Evolutionary conservation across 2,329 filamentous ascomycete species (phyloP).

Genomic region (Aspergillus flavus): DNA sequence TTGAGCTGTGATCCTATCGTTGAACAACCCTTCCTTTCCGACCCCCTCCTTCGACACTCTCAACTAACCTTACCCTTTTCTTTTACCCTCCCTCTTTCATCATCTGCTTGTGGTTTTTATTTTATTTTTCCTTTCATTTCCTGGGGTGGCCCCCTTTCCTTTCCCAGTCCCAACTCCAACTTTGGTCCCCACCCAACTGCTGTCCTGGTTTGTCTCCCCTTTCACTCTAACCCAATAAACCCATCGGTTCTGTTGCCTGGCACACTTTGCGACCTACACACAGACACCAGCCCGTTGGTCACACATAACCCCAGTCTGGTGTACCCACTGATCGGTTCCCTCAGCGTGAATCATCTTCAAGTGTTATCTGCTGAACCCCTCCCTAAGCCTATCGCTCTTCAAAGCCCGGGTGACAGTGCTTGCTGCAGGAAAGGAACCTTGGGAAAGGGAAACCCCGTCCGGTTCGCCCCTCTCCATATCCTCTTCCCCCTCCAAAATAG

Average conservation of each 20-base stretch:
- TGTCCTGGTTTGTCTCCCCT: conserved; percentile 9
- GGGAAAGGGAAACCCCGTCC: conserved; percentile 13
- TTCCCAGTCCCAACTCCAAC: conserved; percentile 17
- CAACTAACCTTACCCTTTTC: conserved; percentile 4
- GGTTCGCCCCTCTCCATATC: not conserved
- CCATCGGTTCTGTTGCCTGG: conserved; percentile 10
- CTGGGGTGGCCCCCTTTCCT: conserved; percentile 9
- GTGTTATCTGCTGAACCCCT: conserved; percentile 6
- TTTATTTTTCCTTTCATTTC: conserved; percentile 14
- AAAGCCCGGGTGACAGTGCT: conserved; percentile 6
- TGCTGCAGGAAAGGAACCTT: conserved; percentile 24
- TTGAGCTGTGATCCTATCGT: conserved; percentile 7
- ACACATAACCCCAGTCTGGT: conserved; percentile 20
- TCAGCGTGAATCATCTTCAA: conserved; percentile 25
- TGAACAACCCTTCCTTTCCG: not conserved
- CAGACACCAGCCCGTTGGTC: conserved; percentile 19
- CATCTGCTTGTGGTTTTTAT: not conserved
- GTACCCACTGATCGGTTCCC: conserved; percentile 28
- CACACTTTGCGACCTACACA: conserved; percentile 4
- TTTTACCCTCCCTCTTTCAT: conserved; percentile 6
- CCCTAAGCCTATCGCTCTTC: conserved; percentile 1
- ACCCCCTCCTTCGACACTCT: not conserved
- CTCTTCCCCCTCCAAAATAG: not conserved
- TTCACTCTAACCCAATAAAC: conserved; percentile 18
- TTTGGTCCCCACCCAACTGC: conserved; percentile 20